phyloP scores from a whole-genome alignment of 768 basidiomycete species.

The Cystofilobasidium bisporidii region DNA sequence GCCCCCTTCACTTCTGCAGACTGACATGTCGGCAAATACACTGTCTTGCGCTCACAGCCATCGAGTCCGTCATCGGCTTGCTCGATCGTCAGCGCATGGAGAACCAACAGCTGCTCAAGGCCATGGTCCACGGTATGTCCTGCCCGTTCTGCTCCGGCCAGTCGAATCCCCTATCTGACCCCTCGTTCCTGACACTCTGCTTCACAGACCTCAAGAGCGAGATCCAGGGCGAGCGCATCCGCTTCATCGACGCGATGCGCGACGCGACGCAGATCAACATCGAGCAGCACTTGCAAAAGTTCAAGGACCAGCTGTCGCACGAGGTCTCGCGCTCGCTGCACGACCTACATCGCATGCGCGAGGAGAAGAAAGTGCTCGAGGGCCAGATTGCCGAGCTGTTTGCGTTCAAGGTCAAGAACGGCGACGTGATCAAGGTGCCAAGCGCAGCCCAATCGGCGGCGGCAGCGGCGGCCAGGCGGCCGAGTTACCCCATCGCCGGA shows the following conservation, averaged over 20 bases:
- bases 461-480: not conserved
- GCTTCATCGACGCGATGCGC: conserved; percentile 92
- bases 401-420: conserved; percentile 22
- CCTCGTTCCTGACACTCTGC: not conserved
- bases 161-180: no score
- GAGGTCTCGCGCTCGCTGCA: conserved; percentile 66
- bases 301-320: conserved; percentile 66
- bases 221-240: conserved; percentile 71
- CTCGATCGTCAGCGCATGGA: conserved; percentile 63
- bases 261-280: conserved; percentile 83
- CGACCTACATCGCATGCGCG: conserved; percentile 46
- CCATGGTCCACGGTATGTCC: conserved; percentile 53
- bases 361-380: conserved; percentile 23
- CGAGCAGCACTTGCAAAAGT: conserved; percentile 72
- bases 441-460: no score
- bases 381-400: conserved; percentile 23
- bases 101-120: conserved; percentile 59
- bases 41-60: conserved; percentile 27
- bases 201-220: conserved; percentile 65
- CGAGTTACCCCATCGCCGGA: no score
- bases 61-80: conserved; percentile 40
- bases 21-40: no score
- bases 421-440: not conserved
- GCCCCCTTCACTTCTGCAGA: no score
- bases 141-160: not conserved